These are phyloP conservation scores for Mycena belliarum DNA, from an alignment of 768 basidiomycete species.

Conservation along the genomic window DNA sequence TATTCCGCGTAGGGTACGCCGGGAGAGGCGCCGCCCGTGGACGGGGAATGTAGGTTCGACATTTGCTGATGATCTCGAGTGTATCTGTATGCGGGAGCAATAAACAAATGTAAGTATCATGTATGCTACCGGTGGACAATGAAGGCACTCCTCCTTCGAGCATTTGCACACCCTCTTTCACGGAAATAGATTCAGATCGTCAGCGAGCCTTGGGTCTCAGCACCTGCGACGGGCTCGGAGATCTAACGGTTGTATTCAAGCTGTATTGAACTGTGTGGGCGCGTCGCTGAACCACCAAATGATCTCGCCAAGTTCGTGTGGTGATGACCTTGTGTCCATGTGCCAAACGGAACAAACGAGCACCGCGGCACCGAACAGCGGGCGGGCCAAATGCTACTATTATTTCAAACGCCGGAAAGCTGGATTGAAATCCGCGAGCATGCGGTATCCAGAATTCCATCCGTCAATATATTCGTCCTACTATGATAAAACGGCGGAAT, in stretches of 20 bases:
- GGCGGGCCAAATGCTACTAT: too few species aligned
- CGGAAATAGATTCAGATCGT: conserved; percentile 15
- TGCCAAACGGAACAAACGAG: too few species aligned
- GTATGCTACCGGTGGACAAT: background rate
- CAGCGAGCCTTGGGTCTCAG: background rate
- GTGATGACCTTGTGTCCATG: too few species aligned
- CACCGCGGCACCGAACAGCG: too few species aligned
- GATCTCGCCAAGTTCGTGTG: too few species aligned
- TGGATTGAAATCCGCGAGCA: too few species aligned
- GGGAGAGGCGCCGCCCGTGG: conserved; percentile 48
- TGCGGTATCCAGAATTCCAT: too few species aligned
- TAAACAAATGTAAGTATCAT: background rate
- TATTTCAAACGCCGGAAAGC: too few species aligned
- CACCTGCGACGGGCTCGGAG: background rate
- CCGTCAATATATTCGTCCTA: too few species aligned
- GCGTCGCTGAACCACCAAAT: too few species aligned
- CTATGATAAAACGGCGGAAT: too few species aligned
- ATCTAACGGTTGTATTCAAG: background rate
- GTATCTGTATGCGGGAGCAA: conserved; percentile 5
- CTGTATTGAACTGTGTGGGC: background rate
- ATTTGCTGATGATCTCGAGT: background rate
- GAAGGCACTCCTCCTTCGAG: background rate
- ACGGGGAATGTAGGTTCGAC: conserved; percentile 21
- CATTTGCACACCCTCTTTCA: conserved; percentile 7
- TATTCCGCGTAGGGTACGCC: conserved; percentile 61